Base-by-base conservation (phyloP, 495 filamentous ascomycete species). In the Hypoxylon trugodes region DNA sequence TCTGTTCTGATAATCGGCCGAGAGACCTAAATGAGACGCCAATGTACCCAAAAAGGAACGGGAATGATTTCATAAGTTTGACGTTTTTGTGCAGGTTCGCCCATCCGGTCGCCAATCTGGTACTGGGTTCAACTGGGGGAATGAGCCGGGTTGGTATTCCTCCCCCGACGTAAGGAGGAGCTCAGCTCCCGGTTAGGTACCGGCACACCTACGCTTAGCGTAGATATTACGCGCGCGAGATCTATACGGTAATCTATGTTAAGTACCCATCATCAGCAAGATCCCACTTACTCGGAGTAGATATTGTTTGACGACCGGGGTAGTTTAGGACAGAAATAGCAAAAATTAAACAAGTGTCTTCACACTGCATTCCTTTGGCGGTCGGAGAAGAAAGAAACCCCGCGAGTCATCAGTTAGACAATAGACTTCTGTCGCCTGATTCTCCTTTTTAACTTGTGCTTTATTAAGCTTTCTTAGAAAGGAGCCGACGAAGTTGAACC, bases 291-390 rank as follows among this genome's bases (percentile, higher is more conserved):
- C 12, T 25, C 18, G 33, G 24, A 48, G 16, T 53, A 58, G 38
- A 24, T n/a, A n/a, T n/a, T n/a, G n/a, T n/a, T n/a, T n/a, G n/a
- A n/a, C n/a, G n/a, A n/a, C n/a, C n/a, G n/a, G 40, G 33, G 41
- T 50, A 45, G 41, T 62, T 62, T 47, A 43, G 26, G 26, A 55
- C 59, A 63, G 43, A 63, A 63, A 63, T 63, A 63, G 59, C 25
- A 52, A 40, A 30, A 53, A 45, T 30, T 26, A 59, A 10, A 53
- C 40, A 46, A 38, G 25, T 30, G 8, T 47, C 41, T 26, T 48
- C 37, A 21, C 40, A 18, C 22, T 15, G 26, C 32, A 53, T 59
- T 36, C 9, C 21, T 25, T 45, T 42, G 9, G 6, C 21, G 33
- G n/a, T 6, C 22, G 12, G 36, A 21, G 40, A 52, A 53, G 50